phyloP scores from a whole-genome alignment of 768 basidiomycete species.

The Mycena polygramma region DNA sequence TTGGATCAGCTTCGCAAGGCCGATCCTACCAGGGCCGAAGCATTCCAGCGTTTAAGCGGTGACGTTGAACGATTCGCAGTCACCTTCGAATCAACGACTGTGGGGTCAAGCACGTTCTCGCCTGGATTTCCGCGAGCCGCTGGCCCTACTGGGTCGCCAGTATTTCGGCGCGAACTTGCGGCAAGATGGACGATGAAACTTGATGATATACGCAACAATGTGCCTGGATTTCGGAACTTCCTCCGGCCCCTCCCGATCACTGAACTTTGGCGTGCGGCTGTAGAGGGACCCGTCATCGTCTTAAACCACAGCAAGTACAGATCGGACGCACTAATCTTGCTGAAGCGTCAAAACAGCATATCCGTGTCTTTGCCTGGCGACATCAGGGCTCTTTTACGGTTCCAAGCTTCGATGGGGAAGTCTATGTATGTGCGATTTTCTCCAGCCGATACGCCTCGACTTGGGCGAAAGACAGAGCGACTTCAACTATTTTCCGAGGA shows the following conservation, averaged over 20 bases:
- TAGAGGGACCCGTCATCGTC: constrained; percentile 9
- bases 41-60: constrained; percentile 41
- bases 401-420: too few relatives aligned
- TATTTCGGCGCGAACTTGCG: too few relatives aligned
- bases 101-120: too few relatives aligned
- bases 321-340: constrained; percentile 43
- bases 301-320: constrained; percentile 23
- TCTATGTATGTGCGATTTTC: too few relatives aligned
- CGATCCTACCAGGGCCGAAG: constrained; percentile 40
- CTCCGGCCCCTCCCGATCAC: constrained; percentile 39
- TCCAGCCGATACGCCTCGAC: too few relatives aligned
- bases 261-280: constrained; percentile 33
- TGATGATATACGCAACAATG: too few relatives aligned
- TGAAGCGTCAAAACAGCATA: constrained; percentile 2
- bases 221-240: constrained; percentile 42
- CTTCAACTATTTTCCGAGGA: neutral
- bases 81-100: neutral
- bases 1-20: constrained; percentile 41
- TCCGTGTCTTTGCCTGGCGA: constrained; percentile 12
- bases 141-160: too few relatives aligned
- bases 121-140: too few relatives aligned
- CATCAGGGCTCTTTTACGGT: neutral
- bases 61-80: too few relatives aligned
- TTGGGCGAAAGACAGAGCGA: too few relatives aligned
- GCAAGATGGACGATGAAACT: too few relatives aligned